Percentiles rank a stretch among this genome's conserved stretches.
phyloP scores from a whole-genome alignment of 1,284 basidiomycete genomes.

The Pseudozyma pruni region DNA sequence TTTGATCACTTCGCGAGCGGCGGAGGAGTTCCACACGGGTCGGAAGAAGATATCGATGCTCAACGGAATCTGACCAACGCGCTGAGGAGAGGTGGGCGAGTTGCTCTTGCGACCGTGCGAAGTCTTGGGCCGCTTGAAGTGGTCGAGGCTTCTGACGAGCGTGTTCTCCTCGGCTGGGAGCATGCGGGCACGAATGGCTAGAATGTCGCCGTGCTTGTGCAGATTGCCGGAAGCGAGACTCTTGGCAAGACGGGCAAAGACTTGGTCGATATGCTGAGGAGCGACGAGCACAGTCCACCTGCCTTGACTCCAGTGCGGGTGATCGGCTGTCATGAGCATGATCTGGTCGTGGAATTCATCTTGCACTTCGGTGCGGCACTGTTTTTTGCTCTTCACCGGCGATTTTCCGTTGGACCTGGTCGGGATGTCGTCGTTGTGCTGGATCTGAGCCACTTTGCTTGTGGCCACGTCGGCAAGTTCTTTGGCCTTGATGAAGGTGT shows the following conservation, averaged over 20 bases:
- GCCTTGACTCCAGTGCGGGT: slow-evolving; percentile 32
- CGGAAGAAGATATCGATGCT: slow-evolving; percentile 36
- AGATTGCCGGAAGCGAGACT: slow-evolving; percentile 23
- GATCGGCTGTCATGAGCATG: slow-evolving; percentile 14
- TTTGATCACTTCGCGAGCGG: slow-evolving; percentile 17
- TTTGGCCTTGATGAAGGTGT: slow-evolving; percentile 11
- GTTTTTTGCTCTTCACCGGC: slow-evolving; percentile 23
- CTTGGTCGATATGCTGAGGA: slow-evolving; percentile 12
- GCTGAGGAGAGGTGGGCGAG: slow-evolving; percentile 2
- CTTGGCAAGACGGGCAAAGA: slow-evolving; percentile 12
- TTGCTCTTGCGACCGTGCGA: slow-evolving; percentile 5
- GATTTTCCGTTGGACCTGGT: slow-evolving; percentile 4
- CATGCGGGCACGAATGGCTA: slow-evolving; percentile 26
- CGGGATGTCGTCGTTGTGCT: slow-evolving; percentile 21
- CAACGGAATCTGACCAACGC: not conserved
- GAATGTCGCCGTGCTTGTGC: slow-evolving; percentile 6
- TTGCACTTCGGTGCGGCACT: slow-evolving; percentile 27
- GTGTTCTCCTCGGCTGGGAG: slow-evolving; percentile 10
- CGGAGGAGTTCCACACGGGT: slow-evolving; percentile 19
- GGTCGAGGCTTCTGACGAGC: not conserved
- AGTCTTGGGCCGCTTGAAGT: slow-evolving; percentile 18
- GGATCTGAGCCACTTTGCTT: slow-evolving; percentile 9
- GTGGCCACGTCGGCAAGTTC: slow-evolving; percentile 1
- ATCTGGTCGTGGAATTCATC: slow-evolving; percentile 26
- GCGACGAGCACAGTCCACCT: slow-evolving; percentile 29